Base-by-base conservation (phyloP, 176 grass and related monocot genomes). In the Bolboschoenus planiculmis region DNA sequence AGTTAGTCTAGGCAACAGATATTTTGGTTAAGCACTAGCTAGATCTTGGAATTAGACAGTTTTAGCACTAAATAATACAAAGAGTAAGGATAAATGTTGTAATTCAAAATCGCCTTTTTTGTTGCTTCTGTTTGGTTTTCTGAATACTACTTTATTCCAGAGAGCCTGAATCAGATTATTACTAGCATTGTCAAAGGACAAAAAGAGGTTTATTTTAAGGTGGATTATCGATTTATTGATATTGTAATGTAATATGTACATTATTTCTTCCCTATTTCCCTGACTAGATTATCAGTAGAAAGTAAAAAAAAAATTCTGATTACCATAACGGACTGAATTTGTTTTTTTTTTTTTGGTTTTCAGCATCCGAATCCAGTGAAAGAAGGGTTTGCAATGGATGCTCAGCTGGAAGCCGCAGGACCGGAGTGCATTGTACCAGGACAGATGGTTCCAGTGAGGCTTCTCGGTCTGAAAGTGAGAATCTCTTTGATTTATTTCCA, bases 351-450 rank as follows among this genome's bases (percentile, higher is more conserved):
- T 14, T 53, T 53, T 48, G n/a, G n/a, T 81, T 56, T 56, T 86
- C 86, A 99, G 96, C 89, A 90, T 90, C 92, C 92, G 64, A 88
- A 99, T 86, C 96, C 96, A 87, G 85, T 95, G 35, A 93, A 89
- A 70, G 91, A 93, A 76, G 96, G 92, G 24, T 79, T 99, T 66
- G 96, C 92, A 26, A 87, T 91, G 92, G 96, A 99, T 87, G 96
- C 96, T 62, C 78, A 89, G 67, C 72, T 89, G 48, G 96, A 99
- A 84, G 91, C 96, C 4, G 96, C 96, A 35, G 96, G 96, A 26
- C 92, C 96, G 1, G 92, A 99, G 62, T 99, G 96, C 80, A 84
- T 99, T 82, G 96, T 99, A 15, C 96, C 96, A 16, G 96, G 96
- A 42, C 89, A 95, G 82, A 83, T 85, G 56, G 87, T 86, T 27